Base-by-base conservation (phyloP, 108 stramenopile species). In the Seminavis robusta region DNA sequence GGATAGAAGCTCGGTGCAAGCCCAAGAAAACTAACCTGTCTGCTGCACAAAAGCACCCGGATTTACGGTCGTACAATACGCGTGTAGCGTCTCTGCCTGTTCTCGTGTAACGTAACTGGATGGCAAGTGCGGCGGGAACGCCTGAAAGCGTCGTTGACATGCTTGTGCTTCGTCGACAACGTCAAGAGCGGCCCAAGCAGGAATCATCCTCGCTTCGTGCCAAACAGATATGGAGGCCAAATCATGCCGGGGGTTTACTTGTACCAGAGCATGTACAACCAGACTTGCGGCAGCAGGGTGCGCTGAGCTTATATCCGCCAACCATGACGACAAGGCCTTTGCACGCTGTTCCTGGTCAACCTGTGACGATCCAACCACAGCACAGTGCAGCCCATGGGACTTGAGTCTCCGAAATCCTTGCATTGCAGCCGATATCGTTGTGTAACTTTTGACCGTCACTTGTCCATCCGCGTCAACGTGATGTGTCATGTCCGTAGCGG, bases 381-480 rank as follows among this genome's bases (percentile, higher is more conserved):
- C 70, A 56, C 85, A 86, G 42, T 86, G 89, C 68, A 94, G 61
- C n/a, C 89, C 92, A 9, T 69, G 53, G 25, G 65, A 57, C 16
- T 88, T 86, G 15, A 93, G 59, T 21, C 78, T 61, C 26, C 65
- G 50, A 59, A 74, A 92, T 27, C 92, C 92, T 34, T 69, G 65
- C 46, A 86, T 68, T 2, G 88, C 88, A 20, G 68, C 55, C n/a
- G 67, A 44, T n/a, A 87, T 36, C 3, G 76, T 73, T 24, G 63
- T 49, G 50, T 71, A 93, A 9, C 33, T 53, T 26, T 80, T 82
- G 20, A 90, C 86, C 8, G 69, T 46, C 27, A 93, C 88, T 63
- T 89, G 88, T 13, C 92, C 92, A 55, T 93, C 86, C 25, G 81
- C 52, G 54, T 93, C 88, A 7, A 93, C 92, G 43, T 77, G 79